A percentile compares a stretch with the other conserved stretches of the same genome.
Conservation (phyloP, 2,329 filamentous ascomycete genomes). For the Metarhizium rileyi region DNA sequence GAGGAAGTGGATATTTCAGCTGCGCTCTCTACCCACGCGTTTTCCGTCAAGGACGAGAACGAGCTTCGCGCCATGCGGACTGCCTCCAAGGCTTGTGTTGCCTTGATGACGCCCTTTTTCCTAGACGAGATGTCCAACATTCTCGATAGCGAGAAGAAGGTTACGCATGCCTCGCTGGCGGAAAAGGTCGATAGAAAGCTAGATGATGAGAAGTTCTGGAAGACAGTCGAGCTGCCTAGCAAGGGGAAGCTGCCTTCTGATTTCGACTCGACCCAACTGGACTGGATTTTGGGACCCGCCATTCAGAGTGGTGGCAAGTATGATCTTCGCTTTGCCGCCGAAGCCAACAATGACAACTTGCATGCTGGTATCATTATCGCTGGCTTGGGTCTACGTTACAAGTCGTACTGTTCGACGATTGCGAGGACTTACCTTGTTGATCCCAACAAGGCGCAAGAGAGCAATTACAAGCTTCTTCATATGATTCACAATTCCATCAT, state of each 20-base stretch:
- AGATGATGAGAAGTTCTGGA: slow-evolving; percentile 90
- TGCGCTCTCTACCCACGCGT: slow-evolving; percentile 72
- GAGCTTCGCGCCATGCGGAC: slow-evolving; percentile 92
- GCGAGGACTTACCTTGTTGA: slow-evolving; percentile 93
- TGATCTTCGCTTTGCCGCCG: slow-evolving; percentile 71
- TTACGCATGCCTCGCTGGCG: slow-evolving; percentile 79
- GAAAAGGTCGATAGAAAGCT: slow-evolving; percentile 85
- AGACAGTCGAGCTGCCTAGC: slow-evolving; percentile 59
- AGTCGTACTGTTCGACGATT: slow-evolving; percentile 88
- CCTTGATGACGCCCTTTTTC: slow-evolving; percentile 91
- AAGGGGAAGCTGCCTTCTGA: slow-evolving; percentile 72
- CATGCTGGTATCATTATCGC: slow-evolving; percentile 92
- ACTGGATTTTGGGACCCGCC: slow-evolving; percentile 86
- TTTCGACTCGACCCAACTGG: slow-evolving; percentile 79
- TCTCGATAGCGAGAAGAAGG: slow-evolving; percentile 92
- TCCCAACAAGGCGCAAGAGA: slow-evolving; percentile 91
- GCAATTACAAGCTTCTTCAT: slow-evolving; percentile 81
- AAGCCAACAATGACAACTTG: slow-evolving; percentile 71
- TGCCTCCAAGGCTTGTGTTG: slow-evolving; percentile 86
- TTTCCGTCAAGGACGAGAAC: slow-evolving; percentile 89
- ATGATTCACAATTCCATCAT: slow-evolving; percentile 81
- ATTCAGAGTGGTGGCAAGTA: slow-evolving; percentile 95
- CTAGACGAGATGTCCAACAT: slow-evolving; percentile 97
- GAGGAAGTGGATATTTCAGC: slow-evolving; percentile 80
- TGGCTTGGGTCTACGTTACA: slow-evolving; percentile 85